Base-by-base conservation (phyloP, 1,284 basidiomycete species). In the Puccinia brachypodii region DNA sequence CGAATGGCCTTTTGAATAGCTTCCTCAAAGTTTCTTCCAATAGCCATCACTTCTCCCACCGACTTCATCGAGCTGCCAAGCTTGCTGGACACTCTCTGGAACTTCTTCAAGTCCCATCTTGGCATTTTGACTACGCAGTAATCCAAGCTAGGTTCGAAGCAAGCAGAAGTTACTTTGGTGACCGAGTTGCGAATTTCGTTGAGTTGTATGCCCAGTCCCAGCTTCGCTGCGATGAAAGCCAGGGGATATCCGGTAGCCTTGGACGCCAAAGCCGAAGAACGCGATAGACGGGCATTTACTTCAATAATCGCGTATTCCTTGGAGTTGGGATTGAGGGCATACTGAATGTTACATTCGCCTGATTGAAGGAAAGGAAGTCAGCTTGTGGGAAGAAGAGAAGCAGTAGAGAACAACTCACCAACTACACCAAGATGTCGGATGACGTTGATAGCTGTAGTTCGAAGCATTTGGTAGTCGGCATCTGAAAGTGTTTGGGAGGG, bases 261-360 rank as follows among this genome's bases (percentile, higher is more conserved):
- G 80, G 96, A 98, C 22, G 97, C 96, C 47, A 99, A 90, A 6
- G 97, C 96, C 56, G 96, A 98, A 1, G 96, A 98, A 85, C 97
- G 93, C 19, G 96, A 98, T 22, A 99, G 91, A 89, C 96, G 94
- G n/a, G 96, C 97, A 86, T 99, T 98, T 86, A 98, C 96, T 89
- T 99, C 96, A 87, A 99, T 98, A 86, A 99, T 98, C 87, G 96
- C 98, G 88, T 98, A 99, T 87, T 98, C 94, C 86, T 94, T 92
- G 31, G 94, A 97, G 76, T 89, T 90, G 0, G 97, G 96, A 88
- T 98, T 98, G 85, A 99, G 90, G 1, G 97, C 96, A 86, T 98
- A 99, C 87, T 99, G 96, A 83, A 99, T 98, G 87, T 99, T 99
- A 88, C 97, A 96, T 89, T 99, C 96, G 83, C 97, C 80, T 82